These are phyloP conservation scores for Hura crepitans DNA, from an alignment of 441 rosid species.

Conservation along the genomic window DNA sequence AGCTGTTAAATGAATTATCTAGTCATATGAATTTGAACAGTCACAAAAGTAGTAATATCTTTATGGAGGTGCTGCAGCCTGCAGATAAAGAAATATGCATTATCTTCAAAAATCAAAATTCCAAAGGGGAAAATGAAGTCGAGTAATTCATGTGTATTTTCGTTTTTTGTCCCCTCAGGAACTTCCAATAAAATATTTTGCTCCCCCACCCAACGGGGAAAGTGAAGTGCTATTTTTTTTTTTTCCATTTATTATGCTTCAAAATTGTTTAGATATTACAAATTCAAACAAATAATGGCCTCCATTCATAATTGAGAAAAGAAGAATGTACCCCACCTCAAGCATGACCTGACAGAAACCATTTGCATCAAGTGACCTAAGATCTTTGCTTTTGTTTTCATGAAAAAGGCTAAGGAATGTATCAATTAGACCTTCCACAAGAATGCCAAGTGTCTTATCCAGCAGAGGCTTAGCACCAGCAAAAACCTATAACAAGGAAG, in stretches of 20 bases:
- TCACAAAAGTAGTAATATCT: neutral
- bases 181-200: neutral
- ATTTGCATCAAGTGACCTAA: conserved; percentile 73
- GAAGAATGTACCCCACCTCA: conserved; percentile 50
- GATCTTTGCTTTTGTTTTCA: conserved; percentile 61
- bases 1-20: conserved; percentile 1
- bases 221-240: neutral
- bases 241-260: neutral
- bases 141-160: neutral
- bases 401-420: conserved; percentile 74
- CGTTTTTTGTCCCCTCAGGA: neutral
- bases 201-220: neutral
- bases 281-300: neutral
- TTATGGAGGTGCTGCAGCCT: neutral
- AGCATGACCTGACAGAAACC: conserved; percentile 98
- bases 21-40: neutral
- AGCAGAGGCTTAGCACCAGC: conserved; percentile 89
- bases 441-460: conserved; percentile 91
- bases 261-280: neutral
- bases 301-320: conserved; percentile 6
- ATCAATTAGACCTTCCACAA: conserved; percentile 93
- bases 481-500: conserved; percentile 54
- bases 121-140: neutral
- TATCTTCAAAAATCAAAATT: neutral
- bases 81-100: neutral